Evolutionary conservation across 129 eudicot genomes (phyloP).

Genomic region (Helianthus tuberosus): DNA sequence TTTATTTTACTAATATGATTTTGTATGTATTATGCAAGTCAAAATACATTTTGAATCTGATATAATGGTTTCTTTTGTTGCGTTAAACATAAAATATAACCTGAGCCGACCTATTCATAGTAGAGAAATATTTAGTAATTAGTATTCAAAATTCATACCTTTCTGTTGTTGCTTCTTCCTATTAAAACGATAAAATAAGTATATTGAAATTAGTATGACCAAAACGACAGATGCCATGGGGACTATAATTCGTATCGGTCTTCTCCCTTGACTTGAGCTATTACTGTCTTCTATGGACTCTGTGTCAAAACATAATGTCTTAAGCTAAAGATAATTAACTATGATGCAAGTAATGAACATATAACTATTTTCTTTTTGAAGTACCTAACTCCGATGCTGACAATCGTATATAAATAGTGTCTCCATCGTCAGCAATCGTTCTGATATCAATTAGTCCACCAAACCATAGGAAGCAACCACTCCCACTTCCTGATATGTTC

Average conservation of each 20-base stretch:
- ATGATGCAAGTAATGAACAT: too few relatives aligned
- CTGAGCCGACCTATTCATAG: too few relatives aligned
- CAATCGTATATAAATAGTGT: conserved; percentile 20
- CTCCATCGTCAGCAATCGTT: conserved; percentile 9
- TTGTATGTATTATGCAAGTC: too few relatives aligned
- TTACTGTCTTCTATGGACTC: too few relatives aligned
- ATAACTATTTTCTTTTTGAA: too few relatives aligned
- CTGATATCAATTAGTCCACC: conserved; percentile 24
- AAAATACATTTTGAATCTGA: too few relatives aligned
- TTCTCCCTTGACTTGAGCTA: conserved; percentile 7
- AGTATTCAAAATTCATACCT: neutral
- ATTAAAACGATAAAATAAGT: neutral
- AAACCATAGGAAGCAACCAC: conserved; percentile 41
- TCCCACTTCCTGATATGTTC: conserved; percentile 15
- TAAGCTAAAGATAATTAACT: too few relatives aligned
- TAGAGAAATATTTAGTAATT: too few relatives aligned
- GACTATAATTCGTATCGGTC: neutral
- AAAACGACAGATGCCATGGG: neutral
- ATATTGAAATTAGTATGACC: too few relatives aligned
- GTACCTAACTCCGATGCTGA: conserved; percentile 37
- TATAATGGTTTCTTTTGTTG: too few relatives aligned
- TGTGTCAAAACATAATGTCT: neutral
- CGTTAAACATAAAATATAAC: too few relatives aligned
- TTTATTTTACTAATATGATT: too few relatives aligned
- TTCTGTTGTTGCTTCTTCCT: conserved; percentile 1